Evolutionary conservation across 2,329 filamentous ascomycete species (phyloP).

Genomic region (Alternaria triticina): DNA sequence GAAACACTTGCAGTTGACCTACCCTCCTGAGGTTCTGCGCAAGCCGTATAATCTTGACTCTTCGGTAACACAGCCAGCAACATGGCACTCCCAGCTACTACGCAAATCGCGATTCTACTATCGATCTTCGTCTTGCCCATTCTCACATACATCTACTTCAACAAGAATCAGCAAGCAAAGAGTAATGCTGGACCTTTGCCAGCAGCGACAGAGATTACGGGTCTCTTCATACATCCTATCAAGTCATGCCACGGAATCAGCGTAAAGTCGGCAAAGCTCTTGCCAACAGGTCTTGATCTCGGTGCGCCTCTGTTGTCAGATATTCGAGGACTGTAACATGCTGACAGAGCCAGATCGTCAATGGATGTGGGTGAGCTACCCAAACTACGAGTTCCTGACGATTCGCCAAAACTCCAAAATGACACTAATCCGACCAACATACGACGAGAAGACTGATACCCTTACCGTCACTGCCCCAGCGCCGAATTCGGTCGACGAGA

Average conservation of each 20-base stretch:
- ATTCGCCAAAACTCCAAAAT: conserved; percentile 67
- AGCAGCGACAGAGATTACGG: conserved; percentile 52
- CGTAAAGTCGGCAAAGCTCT: conserved; percentile 58
- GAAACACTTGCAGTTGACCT: neutral
- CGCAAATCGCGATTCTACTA: conserved; percentile 34
- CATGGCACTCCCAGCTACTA: conserved; percentile 34
- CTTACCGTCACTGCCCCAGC: conserved; percentile 58
- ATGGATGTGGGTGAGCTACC: conserved; percentile 69
- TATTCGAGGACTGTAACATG: neutral
- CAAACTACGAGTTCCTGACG: conserved; percentile 64
- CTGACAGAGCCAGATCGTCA: conserved; percentile 58
- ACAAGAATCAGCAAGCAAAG: conserved; percentile 13
- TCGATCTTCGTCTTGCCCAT: conserved; percentile 39
- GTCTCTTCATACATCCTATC: conserved; percentile 67
- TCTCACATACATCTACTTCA: conserved; percentile 39
- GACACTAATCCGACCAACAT: conserved; percentile 66
- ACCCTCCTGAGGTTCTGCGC: neutral
- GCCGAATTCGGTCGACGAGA: conserved; percentile 42
- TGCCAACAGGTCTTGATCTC: conserved; percentile 64
- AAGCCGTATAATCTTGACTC: neutral
- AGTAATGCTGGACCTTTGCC: conserved; percentile 37
- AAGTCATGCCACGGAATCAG: conserved; percentile 70
- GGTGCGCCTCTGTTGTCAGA: conserved; percentile 21
- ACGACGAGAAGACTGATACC: conserved; percentile 53
- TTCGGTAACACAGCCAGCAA: neutral